Evolutionary conservation across 768 basidiomycete genomes (phyloP).

Genomic region (Kwoniella mangroviensis): DNA sequence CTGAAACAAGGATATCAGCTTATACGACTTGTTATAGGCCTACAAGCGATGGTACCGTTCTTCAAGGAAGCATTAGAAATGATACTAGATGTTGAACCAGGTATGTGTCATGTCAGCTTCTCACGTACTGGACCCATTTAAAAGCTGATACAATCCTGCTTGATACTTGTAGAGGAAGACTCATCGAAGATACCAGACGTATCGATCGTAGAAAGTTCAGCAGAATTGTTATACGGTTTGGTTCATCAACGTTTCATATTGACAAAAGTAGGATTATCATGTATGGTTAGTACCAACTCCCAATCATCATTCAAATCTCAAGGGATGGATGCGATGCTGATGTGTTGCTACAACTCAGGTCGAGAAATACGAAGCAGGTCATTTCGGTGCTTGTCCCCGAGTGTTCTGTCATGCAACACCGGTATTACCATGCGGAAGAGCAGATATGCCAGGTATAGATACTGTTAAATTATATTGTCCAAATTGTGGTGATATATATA

Average conservation of each 20-base stretch:
- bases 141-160: background rate
- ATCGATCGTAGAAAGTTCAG: conserved; percentile 95
- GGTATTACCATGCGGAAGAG: conserved; percentile 92
- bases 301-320: background rate
- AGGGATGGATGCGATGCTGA: background rate
- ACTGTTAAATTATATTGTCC: conserved; percentile 98
- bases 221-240: conserved; percentile 94
- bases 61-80: conserved; percentile 99
- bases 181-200: conserved; percentile 95
- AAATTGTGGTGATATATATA: conserved; percentile 96
- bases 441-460: conserved; percentile 92
- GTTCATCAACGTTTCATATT: conserved; percentile 98
- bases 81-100: conserved; percentile 98
- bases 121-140: background rate
- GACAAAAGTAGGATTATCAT: conserved; percentile 87
- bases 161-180: conserved; percentile 67
- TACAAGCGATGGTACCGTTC: conserved; percentile 75
- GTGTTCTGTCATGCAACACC: conserved; percentile 88
- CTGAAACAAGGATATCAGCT: no score
- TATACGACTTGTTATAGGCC: conserved; percentile 32
- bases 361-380: conserved; percentile 89
- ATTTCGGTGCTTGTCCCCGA: conserved; percentile 92
- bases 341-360: conserved; percentile 64
- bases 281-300: conserved; percentile 71
- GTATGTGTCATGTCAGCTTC: conserved; percentile 62